Conservation (phyloP, 768 basidiomycete species). For the Serendipita vermifera region DNA sequence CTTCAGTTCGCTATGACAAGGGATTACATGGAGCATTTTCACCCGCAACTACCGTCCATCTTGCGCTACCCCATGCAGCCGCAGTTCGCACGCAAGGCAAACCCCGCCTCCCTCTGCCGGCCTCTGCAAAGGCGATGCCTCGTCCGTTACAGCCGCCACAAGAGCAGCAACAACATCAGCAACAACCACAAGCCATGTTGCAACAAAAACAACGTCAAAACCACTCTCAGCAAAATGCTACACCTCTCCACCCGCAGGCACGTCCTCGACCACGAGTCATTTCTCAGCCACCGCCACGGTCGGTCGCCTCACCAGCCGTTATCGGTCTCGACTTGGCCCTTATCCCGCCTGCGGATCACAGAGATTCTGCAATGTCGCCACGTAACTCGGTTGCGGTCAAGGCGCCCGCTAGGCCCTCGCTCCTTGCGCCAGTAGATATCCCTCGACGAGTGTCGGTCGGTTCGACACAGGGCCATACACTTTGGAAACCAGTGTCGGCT, state of each 20-base stretch:
- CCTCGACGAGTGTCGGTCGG: background rate
- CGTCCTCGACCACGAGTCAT: too few relatives aligned
- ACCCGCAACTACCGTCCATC: background rate
- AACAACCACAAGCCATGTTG: background rate
- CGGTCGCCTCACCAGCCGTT: background rate
- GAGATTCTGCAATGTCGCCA: conserved; percentile 1
- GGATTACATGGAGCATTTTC: background rate
- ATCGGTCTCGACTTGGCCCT: conserved; percentile 7
- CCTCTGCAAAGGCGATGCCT: conserved; percentile 3
- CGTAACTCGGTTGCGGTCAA: background rate
- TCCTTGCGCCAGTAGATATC: background rate
- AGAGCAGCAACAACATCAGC: background rate
- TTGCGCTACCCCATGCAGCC: background rate
- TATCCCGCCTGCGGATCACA: background rate
- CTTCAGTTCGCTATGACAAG: background rate
- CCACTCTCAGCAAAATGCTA: too few relatives aligned
- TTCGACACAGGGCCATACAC: background rate
- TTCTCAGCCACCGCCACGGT: too few relatives aligned
- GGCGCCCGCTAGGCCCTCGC: background rate
- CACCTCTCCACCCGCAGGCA: too few relatives aligned
- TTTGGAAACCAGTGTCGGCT: conserved; percentile 1
- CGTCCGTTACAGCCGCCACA: background rate
- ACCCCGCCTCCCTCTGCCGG: conserved; percentile 6
- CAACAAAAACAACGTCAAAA: too few relatives aligned
- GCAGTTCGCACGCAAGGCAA: background rate